These are phyloP conservation scores for Monilinia fructigena DNA, from an alignment of 2,329 filamentous ascomycete genomes.

Conservation along the genomic window DNA sequence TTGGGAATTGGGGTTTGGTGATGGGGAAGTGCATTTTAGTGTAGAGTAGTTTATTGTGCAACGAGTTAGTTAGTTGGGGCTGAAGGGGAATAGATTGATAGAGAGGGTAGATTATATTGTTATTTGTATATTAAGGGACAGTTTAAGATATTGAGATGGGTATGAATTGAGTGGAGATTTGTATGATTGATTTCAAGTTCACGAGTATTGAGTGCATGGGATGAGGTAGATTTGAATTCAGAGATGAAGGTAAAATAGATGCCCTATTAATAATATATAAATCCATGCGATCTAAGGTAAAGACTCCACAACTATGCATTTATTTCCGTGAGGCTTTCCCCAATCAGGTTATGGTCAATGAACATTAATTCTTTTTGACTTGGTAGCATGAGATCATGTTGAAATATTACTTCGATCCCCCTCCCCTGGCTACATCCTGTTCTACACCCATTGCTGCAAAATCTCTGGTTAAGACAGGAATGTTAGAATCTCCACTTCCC, in stretches of 20 bases:
- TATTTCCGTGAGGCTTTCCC: background rate
- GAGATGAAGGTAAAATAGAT: background rate
- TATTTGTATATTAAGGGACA: no score
- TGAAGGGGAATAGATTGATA: no score
- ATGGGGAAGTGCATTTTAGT: no score
- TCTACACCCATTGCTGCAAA: background rate
- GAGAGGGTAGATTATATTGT: no score
- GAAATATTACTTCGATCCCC: background rate
- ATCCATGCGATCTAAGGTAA: background rate
- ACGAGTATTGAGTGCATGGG: background rate
- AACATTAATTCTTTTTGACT: slow-evolving; percentile 3
- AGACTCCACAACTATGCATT: slow-evolving; percentile 14
- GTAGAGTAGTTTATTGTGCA: no score
- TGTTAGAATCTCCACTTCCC: background rate
- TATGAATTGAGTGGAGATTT: no score
- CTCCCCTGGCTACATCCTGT: background rate
- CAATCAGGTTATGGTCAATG: background rate
- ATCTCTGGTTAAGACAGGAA: slow-evolving; percentile 1
- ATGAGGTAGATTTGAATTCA: no score
- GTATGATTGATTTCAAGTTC: background rate
- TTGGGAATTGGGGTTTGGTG: no score
- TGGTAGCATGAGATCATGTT: background rate
- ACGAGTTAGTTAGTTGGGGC: no score
- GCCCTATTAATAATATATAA: background rate
- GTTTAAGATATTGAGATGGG: no score